Percentiles rank a stretch among this genome's conserved stretches.
These are phyloP conservation scores for Gloeophyllum trabeum DNA, from an alignment of 768 basidiomycete genomes.

Conservation along the genomic window DNA sequence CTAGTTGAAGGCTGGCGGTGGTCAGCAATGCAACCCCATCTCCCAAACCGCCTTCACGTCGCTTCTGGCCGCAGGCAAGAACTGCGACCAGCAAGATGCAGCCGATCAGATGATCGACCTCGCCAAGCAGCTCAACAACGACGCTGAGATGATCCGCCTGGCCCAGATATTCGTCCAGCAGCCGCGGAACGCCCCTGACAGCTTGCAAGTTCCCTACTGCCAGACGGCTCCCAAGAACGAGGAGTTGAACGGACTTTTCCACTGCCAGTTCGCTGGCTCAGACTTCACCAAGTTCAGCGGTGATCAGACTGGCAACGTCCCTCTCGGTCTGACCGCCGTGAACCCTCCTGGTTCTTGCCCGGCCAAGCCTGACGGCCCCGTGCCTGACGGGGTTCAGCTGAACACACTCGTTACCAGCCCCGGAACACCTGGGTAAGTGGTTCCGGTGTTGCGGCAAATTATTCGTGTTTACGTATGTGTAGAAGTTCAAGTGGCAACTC, in stretches of 20 bases:
- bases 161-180: slow-evolving; percentile 39
- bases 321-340: slow-evolving; percentile 28
- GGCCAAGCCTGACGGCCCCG: slow-evolving; percentile 28
- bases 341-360: slow-evolving; percentile 36
- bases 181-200: slow-evolving; percentile 37
- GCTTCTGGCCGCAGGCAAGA: slow-evolving; percentile 15
- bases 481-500: neutral
- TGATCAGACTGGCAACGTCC: slow-evolving; percentile 31
- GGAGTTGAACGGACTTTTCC: slow-evolving; percentile 42
- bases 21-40: slow-evolving; percentile 6
- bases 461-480: neutral
- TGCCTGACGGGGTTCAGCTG: slow-evolving; percentile 34
- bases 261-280: slow-evolving; percentile 35
- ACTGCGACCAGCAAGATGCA: slow-evolving; percentile 16
- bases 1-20: slow-evolving; percentile 6
- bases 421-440: slow-evolving; percentile 10
- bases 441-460: neutral
- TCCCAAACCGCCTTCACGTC: slow-evolving; percentile 6
- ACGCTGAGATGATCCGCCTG: slow-evolving; percentile 31
- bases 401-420: slow-evolving; percentile 25
- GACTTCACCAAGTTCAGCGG: slow-evolving; percentile 30
- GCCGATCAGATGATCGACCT: slow-evolving; percentile 15
- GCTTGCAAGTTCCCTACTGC: slow-evolving; percentile 36
- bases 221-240: slow-evolving; percentile 34
- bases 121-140: slow-evolving; percentile 23